Percentiles rank a stretch among this genome's conserved stretches.
phyloP scores from a whole-genome alignment of 164 flowering plant species.

The Warburgia ugandensis region DNA sequence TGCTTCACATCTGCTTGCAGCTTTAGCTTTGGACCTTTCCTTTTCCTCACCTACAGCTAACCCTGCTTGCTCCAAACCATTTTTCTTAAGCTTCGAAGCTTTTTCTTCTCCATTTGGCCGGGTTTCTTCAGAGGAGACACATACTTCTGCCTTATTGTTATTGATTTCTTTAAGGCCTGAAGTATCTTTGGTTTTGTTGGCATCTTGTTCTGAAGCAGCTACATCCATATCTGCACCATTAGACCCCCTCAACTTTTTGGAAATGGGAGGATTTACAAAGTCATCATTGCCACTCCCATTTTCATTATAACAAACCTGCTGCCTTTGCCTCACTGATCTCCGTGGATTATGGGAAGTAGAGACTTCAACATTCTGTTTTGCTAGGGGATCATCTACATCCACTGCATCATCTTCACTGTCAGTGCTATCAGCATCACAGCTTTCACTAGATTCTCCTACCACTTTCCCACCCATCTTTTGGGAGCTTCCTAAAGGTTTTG shows the following conservation, averaged over 20 bases:
- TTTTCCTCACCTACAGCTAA: background rate
- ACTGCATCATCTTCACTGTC: slow-evolving; percentile 24
- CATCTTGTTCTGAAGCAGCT: slow-evolving; percentile 7
- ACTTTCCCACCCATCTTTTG: slow-evolving; percentile 33
- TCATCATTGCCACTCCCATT: slow-evolving; percentile 43
- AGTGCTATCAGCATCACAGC: slow-evolving; percentile 26
- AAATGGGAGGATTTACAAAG: slow-evolving; percentile 4
- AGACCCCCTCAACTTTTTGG: slow-evolving; percentile 22
- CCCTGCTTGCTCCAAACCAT: slow-evolving; percentile 4
- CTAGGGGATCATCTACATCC: slow-evolving; percentile 15
- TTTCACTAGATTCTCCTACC: slow-evolving; percentile 38
- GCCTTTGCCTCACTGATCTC: slow-evolving; percentile 40
- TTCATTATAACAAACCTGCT: slow-evolving; percentile 45
- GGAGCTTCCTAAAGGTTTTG: slow-evolving; percentile 12
- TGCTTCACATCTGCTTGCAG: background rate
- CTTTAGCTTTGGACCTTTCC: slow-evolving; percentile 5
- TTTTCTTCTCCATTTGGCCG: slow-evolving; percentile 13
- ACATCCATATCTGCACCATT: slow-evolving; percentile 15
- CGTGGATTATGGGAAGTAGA: slow-evolving; percentile 18
- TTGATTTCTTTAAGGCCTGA: slow-evolving; percentile 3
- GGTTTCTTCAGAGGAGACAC: slow-evolving; percentile 12
- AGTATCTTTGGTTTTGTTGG: background rate
- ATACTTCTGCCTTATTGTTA: slow-evolving; percentile 7
- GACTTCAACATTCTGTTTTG: slow-evolving; percentile 6
- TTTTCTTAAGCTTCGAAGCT: slow-evolving; percentile 2